phyloP scores from a whole-genome alignment of 169 alveolate genomes.

The Perkinsus olseni region DNA sequence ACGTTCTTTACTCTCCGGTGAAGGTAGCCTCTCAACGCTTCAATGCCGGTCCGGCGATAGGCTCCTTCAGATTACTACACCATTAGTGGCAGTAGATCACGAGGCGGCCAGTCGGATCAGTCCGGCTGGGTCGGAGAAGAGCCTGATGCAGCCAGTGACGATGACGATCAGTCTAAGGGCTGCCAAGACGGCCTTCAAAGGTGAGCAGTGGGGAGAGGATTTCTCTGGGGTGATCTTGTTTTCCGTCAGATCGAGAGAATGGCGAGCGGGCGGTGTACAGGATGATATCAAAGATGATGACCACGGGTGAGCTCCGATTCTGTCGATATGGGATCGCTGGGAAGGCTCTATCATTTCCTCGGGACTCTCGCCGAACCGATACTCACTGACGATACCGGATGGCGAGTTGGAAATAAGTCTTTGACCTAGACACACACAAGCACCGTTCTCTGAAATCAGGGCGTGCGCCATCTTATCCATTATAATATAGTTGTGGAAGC shows the following conservation, averaged over 20 bases:
- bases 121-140: neutral
- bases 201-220: neutral
- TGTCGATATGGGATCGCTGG: too few relatives aligned
- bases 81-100: neutral
- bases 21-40: neutral
- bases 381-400: too few relatives aligned
- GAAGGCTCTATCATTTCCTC: too few relatives aligned
- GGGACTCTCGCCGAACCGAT: too few relatives aligned
- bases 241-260: neutral
- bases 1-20: neutral
- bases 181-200: neutral
- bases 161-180: neutral
- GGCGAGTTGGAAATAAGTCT: too few relatives aligned
- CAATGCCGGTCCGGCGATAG: neutral
- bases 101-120: neutral
- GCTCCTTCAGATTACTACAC: neutral
- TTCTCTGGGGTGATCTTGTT: neutral
- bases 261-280: neutral
- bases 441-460: too few relatives aligned
- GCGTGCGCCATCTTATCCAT: too few relatives aligned
- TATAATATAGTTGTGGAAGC: too few relatives aligned
- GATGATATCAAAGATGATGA: neutral
- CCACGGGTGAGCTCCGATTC: neutral
- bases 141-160: neutral
- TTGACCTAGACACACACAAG: too few relatives aligned